These are phyloP conservation scores for Phytopythium oedochilum DNA, from an alignment of 352 stramenopile species.

Conservation along the genomic window DNA sequence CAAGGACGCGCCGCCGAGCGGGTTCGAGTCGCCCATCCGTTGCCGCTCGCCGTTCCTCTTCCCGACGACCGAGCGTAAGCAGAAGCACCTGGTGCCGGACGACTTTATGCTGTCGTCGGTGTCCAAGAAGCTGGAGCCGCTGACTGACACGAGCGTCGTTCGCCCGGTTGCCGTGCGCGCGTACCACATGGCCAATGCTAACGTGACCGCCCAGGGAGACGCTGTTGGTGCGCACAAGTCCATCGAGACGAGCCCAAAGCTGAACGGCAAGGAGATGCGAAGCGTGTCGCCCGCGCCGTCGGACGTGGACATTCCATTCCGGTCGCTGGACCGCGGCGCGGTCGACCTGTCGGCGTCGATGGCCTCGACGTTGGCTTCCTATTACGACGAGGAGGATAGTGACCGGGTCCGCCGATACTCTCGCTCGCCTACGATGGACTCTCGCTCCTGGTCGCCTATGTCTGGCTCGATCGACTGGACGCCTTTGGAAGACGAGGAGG, in stretches of 20 bases:
- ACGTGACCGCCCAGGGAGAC: neutral
- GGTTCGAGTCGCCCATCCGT: slow-evolving; percentile 10
- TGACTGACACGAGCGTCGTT: slow-evolving; percentile 14
- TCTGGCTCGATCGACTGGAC: slow-evolving; percentile 47
- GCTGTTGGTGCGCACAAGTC: slow-evolving; percentile 12
- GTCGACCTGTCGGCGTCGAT: slow-evolving; percentile 64
- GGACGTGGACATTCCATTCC: slow-evolving; percentile 19
- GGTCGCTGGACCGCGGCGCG: slow-evolving; percentile 21
- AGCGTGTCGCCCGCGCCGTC: slow-evolving; percentile 18
- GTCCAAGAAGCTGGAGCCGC: slow-evolving; percentile 13
- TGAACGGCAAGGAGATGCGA: slow-evolving; percentile 12
- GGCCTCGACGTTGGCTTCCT: slow-evolving; percentile 60
- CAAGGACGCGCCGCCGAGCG: neutral
- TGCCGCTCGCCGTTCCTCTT: slow-evolving; percentile 17
- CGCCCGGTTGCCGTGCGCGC: slow-evolving; percentile 3
- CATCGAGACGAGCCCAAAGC: slow-evolving; percentile 19
- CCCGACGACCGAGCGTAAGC: slow-evolving; percentile 25
- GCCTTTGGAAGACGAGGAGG: slow-evolving; percentile 25
- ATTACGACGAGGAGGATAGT: slow-evolving; percentile 53
- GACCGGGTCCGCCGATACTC: slow-evolving; percentile 25
- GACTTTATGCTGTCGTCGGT: slow-evolving; percentile 3
- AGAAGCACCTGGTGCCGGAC: slow-evolving; percentile 15
- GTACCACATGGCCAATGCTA: neutral
- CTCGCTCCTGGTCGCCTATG: slow-evolving; percentile 33
- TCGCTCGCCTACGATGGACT: slow-evolving; percentile 35